Conservation (phyloP, 129 eudicot genomes). For the Apium graveolens region DNA sequence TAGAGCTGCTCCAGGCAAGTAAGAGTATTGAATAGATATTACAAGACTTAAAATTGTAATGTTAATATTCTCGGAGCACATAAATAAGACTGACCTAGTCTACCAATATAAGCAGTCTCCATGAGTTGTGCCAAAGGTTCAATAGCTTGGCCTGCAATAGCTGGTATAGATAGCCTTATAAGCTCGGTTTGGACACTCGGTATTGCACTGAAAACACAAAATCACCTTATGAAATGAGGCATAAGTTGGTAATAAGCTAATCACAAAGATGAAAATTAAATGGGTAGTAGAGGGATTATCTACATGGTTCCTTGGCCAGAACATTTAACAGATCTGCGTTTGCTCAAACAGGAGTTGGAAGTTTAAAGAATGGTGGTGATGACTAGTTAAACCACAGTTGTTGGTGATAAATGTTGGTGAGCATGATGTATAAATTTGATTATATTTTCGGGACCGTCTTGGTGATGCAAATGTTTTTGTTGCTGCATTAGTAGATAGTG, state of each 20-base stretch:
- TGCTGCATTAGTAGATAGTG: not conserved
- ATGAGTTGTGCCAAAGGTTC: slow-evolving; percentile 69
- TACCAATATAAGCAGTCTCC: slow-evolving; percentile 70
- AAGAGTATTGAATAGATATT: too few species aligned
- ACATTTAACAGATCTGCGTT: not conserved
- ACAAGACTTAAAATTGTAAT: not conserved
- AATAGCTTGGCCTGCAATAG: slow-evolving; percentile 66
- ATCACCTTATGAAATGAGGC: too few species aligned
- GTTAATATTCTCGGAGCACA: too few species aligned
- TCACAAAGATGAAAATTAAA: too few species aligned
- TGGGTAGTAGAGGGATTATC: too few species aligned
- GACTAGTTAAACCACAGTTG: not conserved
- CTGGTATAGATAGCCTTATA: slow-evolving; percentile 55
- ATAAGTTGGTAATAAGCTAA: too few species aligned
- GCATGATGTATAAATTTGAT: not conserved
- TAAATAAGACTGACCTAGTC: slow-evolving; percentile 32
- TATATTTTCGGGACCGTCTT: not conserved
- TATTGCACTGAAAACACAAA: slow-evolving; percentile 26
- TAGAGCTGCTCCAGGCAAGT: too few species aligned
- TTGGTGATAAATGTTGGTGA: not conserved
- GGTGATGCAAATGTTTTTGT: not conserved
- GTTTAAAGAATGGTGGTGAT: not conserved
- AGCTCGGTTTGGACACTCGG: slow-evolving; percentile 49
- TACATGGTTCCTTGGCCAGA: not conserved
- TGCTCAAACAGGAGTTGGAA: too few species aligned